Percentiles rank a stretch among this genome's conserved stretches.
These are phyloP conservation scores for Pseudogymnoascus sp. DNA, from an alignment of 2,329 filamentous ascomycete genomes.

Conservation along the genomic window DNA sequence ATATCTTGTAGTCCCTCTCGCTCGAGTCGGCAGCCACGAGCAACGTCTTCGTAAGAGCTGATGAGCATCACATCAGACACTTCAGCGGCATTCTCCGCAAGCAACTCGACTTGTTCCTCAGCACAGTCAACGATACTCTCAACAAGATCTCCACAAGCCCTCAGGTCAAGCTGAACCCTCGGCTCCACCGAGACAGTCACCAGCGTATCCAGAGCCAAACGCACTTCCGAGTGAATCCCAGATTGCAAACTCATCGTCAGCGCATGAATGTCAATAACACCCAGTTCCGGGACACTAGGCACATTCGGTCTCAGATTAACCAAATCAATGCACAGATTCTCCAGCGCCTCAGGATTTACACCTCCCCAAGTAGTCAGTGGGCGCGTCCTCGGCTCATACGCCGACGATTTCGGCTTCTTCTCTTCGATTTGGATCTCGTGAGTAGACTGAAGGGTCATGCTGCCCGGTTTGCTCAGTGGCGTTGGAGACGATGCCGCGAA, in stretches of 20 bases:
- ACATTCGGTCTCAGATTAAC: conserved; percentile 63
- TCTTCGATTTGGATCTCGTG: conserved; percentile 14
- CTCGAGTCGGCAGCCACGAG: conserved; percentile 70
- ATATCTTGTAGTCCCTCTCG: conserved; percentile 63
- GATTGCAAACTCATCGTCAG: conserved; percentile 84
- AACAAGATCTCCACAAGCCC: conserved; percentile 77
- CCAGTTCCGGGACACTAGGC: conserved; percentile 68
- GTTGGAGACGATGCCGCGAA: conserved; percentile 42
- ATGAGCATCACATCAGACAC: conserved; percentile 81
- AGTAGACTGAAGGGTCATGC: conserved; percentile 22
- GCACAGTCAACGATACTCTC: conserved; percentile 86
- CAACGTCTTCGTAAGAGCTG: conserved; percentile 77
- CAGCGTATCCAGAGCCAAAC: conserved; percentile 78
- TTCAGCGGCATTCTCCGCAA: conserved; percentile 78
- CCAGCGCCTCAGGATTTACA: conserved; percentile 58
- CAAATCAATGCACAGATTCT: conserved; percentile 58
- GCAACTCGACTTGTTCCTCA: conserved; percentile 74
- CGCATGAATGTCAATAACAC: conserved; percentile 82
- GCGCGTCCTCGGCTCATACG: conserved; percentile 48
- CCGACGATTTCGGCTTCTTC: conserved; percentile 16
- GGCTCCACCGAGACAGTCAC: conserved; percentile 55
- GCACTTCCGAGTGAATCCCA: conserved; percentile 82
- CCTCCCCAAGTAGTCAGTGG: conserved; percentile 60
- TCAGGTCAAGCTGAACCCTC: conserved; percentile 55
- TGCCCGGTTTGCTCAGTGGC: conserved; percentile 23